These are phyloP conservation scores for Fusarium sp. DNA, from an alignment of 2,329 filamentous ascomycete species.

Conservation along the genomic window DNA sequence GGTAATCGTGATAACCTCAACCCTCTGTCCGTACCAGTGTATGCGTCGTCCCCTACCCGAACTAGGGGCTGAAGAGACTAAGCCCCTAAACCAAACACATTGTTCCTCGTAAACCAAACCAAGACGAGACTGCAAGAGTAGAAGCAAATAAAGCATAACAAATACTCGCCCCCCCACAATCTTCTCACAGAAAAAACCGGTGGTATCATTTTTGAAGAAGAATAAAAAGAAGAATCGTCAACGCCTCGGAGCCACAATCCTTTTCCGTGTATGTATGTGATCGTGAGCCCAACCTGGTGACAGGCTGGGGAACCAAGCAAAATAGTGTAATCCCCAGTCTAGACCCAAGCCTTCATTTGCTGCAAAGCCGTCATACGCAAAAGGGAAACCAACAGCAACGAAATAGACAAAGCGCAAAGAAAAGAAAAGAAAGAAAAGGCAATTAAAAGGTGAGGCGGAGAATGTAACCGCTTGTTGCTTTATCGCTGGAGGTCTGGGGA, in stretches of 20 bases:
- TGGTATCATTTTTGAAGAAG: constrained; percentile 44
- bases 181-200: constrained; percentile 28
- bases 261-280: constrained; percentile 37
- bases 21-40: background rate
- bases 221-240: constrained; percentile 32
- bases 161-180: constrained; percentile 12
- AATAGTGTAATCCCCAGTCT: constrained; percentile 40
- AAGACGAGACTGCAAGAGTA: constrained; percentile 11
- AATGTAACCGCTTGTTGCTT: constrained; percentile 50
- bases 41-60: background rate
- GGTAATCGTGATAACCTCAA: background rate
- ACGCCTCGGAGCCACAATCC: constrained; percentile 39
- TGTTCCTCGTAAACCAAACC: constrained; percentile 25
- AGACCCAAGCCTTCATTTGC: constrained; percentile 32
- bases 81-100: background rate
- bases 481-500: constrained; percentile 24
- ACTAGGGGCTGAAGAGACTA: background rate
- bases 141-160: constrained; percentile 11
- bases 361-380: constrained; percentile 17
- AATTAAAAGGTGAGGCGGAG: constrained; percentile 57
- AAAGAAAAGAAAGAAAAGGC: constrained; percentile 1
- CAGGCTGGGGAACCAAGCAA: constrained; percentile 37
- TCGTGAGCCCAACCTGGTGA: constrained; percentile 40
- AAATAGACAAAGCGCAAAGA: constrained; percentile 1
- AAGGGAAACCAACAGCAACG: background rate